Conservation (phyloP, 2,329 filamentous ascomycete genomes). For the Aspergillus sp. region DNA sequence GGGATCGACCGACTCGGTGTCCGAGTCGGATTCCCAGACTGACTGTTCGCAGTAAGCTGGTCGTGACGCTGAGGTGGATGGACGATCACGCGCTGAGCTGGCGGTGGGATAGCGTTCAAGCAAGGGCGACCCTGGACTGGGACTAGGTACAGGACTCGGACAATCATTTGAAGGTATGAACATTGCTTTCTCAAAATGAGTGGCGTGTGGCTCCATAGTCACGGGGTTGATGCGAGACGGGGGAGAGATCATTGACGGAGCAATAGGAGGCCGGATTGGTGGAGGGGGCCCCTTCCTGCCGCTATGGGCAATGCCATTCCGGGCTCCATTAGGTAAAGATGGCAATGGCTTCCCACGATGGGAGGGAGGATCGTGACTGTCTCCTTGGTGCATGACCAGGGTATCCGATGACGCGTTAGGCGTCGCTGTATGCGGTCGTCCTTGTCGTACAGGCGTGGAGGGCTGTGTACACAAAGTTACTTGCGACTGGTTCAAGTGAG, state of each 20-base stretch:
- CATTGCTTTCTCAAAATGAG: constrained; percentile 43
- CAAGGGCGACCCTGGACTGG: constrained; percentile 32
- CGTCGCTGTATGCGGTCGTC: constrained; percentile 18
- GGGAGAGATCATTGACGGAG: constrained; percentile 43
- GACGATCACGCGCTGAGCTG: constrained; percentile 31
- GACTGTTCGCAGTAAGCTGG: constrained; percentile 37
- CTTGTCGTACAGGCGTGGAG: constrained; percentile 27
- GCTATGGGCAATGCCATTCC: constrained; percentile 21
- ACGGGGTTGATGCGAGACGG: constrained; percentile 42
- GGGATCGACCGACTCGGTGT: constrained; percentile 36
- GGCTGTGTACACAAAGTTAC: constrained; percentile 27
- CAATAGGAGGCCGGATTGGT: constrained; percentile 33
- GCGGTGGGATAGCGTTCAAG: constrained; percentile 32
- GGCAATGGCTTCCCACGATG: constrained; percentile 36
- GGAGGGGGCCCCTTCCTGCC: constrained; percentile 28
- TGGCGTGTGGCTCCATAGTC: constrained; percentile 42
- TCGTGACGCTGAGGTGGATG: constrained; percentile 38
- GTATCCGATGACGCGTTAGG: constrained; percentile 32
- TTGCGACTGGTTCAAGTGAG: constrained; percentile 21
- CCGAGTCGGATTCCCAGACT: constrained; percentile 45
- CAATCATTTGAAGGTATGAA: constrained; percentile 43
- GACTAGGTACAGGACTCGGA: constrained; percentile 40
- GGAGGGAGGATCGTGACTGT: constrained; percentile 29
- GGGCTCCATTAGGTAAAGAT: constrained; percentile 32
- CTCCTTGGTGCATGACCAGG: constrained; percentile 34